Evolutionary conservation across 179 eudicot species (phyloP).

Genomic region (Spergularia azorica): DNA sequence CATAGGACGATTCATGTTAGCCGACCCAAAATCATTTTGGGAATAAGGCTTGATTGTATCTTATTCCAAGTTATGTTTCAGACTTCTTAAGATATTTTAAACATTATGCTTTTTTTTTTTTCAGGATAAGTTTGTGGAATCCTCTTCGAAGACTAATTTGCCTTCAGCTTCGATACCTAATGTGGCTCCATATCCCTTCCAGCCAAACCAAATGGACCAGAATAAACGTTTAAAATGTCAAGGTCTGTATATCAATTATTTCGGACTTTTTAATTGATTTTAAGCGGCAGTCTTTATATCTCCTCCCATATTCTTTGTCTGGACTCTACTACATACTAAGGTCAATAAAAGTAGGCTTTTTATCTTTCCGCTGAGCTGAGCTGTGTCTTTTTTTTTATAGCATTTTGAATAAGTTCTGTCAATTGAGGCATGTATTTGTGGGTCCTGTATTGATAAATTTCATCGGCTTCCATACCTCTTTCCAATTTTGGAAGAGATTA

Average conservation of each 20-base stretch:
- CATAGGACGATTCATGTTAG: neutral
- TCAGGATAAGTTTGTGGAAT: slow-evolving; percentile 73
- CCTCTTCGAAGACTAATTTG: slow-evolving; percentile 46
- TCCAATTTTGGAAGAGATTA: neutral
- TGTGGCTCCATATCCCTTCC: slow-evolving; percentile 50
- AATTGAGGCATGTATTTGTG: neutral
- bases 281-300: neutral
- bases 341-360: neutral
- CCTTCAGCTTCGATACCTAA: slow-evolving; percentile 43
- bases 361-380: neutral
- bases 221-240: slow-evolving; percentile 43
- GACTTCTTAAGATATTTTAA: slow-evolving; percentile 18
- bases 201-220: slow-evolving; percentile 47
- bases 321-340: neutral
- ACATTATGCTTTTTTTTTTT: slow-evolving; percentile 14
- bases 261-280: neutral
- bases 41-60: neutral
- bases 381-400: neutral
- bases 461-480: neutral
- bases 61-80: neutral
- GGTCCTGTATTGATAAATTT: neutral
- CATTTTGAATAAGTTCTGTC: neutral
- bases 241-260: slow-evolving; percentile 41
- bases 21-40: neutral
- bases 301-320: neutral